Evolutionary conservation across 176 grass and related monocot species (phyloP).

Genomic region (Aegilops speltoides): DNA sequence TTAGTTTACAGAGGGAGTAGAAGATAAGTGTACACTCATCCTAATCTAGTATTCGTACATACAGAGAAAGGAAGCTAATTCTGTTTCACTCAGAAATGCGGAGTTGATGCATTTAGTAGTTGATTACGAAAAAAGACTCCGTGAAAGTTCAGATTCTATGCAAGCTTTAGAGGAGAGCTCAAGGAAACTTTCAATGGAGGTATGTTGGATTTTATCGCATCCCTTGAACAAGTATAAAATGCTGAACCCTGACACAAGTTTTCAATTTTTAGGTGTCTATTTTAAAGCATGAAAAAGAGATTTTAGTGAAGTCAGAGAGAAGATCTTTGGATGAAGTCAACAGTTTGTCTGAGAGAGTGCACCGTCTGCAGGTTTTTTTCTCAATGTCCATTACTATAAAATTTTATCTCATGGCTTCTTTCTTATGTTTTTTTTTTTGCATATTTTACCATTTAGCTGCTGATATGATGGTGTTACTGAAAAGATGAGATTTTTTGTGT

Average conservation of each 20-base stretch:
- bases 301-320: conserved; percentile 73
- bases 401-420: not conserved
- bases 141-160: conserved; percentile 78
- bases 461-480: conserved; percentile 6
- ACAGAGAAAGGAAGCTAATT: conserved; percentile 93
- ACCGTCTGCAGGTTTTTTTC: conserved; percentile 74
- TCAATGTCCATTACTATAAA: not conserved
- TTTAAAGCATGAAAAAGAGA: conserved; percentile 83
- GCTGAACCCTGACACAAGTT: conserved; percentile 9
- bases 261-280: conserved; percentile 57
- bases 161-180: conserved; percentile 71
- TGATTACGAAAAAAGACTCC: conserved; percentile 79
- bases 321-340: conserved; percentile 70
- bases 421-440: too few species aligned
- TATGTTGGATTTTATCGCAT: conserved; percentile 19
- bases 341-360: conserved; percentile 66
- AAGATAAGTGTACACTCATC: conserved; percentile 2
- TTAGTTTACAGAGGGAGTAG: not conserved
- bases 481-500: not conserved
- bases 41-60: conserved; percentile 26
- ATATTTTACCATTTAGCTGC: conserved; percentile 1
- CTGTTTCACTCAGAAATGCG: conserved; percentile 74
- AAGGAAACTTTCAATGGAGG: conserved; percentile 84
- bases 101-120: conserved; percentile 81
- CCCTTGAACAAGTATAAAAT: conserved; percentile 5